Base-by-base conservation (phyloP, 2,329 filamentous ascomycete species). In the Coniella vitis region DNA sequence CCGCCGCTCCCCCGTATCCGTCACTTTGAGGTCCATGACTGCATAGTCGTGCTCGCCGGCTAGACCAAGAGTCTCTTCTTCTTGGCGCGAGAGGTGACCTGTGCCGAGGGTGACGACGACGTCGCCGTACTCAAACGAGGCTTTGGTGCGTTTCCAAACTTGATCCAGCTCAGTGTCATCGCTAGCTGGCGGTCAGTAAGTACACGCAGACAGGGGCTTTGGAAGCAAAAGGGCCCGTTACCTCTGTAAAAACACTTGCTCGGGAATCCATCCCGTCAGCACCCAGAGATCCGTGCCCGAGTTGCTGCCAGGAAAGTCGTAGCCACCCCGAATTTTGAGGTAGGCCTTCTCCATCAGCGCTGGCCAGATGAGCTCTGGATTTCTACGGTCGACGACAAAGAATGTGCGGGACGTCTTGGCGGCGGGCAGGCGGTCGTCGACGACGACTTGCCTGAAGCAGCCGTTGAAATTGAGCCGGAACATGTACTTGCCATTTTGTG, bases 241-340 rank as follows among this genome's bases (percentile, higher is more conserved):
- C 79, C 76, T 83, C 60, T 95, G 90, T 1, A 97, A 72, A 59
- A 95, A 95, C 1, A 97, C 72, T 64, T 98, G 93, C 66, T 98
- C 90, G 0, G 93, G 93, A 43, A 98, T 90, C 93, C 93, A 98
- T 25, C 93, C 91, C 0, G 87, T 95, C 47, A 98, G 68, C 1
- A 94, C 85, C 81, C 88, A 95, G 4, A 98, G 69, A 65, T 98
- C 93, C 2, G 91, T 97, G 10, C 89, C 90, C 1, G 91, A 97
- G 64, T 97, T 97, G 61, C 93, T 97, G 7, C 93, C 93, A 0
- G 93, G 91, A 56, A 98, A 98, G 61, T 98, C 90, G 63, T 98
- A 98, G 31, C 93, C 93, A 22, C 93, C 93, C 48, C 91, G 81
- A 10, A 97, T 81, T 69, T 97, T 98, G 1, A 98, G 72, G 58